Percentiles rank a stretch among this genome's conserved stretches.
These are phyloP conservation scores for Beauveria rudraprayagi DNA, from an alignment of 2,329 filamentous ascomycete species.

Conservation along the genomic window DNA sequence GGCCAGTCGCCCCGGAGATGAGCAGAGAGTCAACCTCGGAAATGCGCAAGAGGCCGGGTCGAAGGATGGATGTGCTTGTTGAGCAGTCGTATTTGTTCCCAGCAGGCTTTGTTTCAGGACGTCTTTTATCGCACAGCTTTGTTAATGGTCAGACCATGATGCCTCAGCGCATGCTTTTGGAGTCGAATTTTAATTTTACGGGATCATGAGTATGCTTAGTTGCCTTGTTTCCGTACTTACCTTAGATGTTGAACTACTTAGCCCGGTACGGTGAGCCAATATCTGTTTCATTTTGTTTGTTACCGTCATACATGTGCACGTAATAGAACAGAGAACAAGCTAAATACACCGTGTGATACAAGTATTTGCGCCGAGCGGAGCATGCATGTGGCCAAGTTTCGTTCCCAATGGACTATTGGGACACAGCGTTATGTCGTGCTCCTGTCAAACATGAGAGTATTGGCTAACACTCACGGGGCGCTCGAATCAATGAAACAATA, in stretches of 20 bases:
- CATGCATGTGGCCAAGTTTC: not conserved
- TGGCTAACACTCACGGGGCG: no score
- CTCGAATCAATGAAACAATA: not conserved
- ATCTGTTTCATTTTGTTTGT: not conserved
- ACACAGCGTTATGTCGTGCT: not conserved
- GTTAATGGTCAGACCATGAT: conserved; percentile 7
- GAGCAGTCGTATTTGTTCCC: conserved; percentile 11
- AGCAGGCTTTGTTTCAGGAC: conserved; percentile 8
- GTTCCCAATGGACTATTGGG: not conserved
- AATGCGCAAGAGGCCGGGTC: conserved; percentile 64
- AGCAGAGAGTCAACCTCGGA: conserved; percentile 76
- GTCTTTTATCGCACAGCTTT: conserved; percentile 9
- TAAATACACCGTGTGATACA: not conserved
- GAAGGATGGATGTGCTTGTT: conserved; percentile 92
- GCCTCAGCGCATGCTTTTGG: conserved; percentile 8
- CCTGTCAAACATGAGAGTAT: not conserved
- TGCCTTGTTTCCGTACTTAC: conserved; percentile 5
- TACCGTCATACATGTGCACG: not conserved
- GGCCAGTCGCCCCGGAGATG: conserved; percentile 51
- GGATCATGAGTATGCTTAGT: conserved; percentile 11
- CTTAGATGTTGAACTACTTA: conserved; percentile 7
- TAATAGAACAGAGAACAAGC: not conserved
- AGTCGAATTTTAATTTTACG: conserved; percentile 9
- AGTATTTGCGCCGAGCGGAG: not conserved
- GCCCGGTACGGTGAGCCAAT: not conserved